phyloP scores from a whole-genome alignment of 1,139 yeast genomes.

The Taphrina wiesneri region DNA sequence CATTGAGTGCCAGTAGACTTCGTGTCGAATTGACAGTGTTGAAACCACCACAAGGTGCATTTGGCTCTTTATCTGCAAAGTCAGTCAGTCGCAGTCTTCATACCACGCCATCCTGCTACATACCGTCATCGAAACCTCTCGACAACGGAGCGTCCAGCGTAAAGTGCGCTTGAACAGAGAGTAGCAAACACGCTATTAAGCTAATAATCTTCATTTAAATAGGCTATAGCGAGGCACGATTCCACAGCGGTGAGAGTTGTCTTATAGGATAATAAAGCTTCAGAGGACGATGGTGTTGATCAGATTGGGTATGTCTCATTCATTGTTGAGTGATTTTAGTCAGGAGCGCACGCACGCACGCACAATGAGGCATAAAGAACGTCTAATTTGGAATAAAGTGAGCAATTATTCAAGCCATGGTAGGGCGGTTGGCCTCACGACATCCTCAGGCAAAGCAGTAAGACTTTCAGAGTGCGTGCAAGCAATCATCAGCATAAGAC shows the following conservation, averaged over 20 bases:
- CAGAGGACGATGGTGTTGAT: too few relatives aligned
- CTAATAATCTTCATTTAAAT: neutral
- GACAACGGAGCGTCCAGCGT: constrained; percentile 24
- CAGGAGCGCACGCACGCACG: neutral
- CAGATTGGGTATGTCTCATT: neutral
- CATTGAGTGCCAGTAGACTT: neutral
- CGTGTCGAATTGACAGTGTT: constrained; percentile 10
- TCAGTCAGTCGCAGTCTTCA: neutral
- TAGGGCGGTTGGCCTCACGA: too few relatives aligned
- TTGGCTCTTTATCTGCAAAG: neutral
- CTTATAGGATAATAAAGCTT: too few relatives aligned
- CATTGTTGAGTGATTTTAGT: neutral
- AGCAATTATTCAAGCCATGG: constrained; percentile 6
- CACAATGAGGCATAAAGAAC: neutral
- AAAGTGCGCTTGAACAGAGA: constrained; percentile 12
- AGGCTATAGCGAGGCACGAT: too few relatives aligned
- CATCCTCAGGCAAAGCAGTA: too few relatives aligned
- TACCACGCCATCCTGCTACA: too few relatives aligned
- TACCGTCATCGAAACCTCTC: constrained; percentile 23
- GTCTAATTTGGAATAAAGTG: neutral
- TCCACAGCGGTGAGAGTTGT: too few relatives aligned
- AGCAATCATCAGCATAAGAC: too few relatives aligned
- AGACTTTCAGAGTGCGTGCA: too few relatives aligned
- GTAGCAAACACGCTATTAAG: neutral
- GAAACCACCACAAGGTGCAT: constrained; percentile 30